Conservation (phyloP, 2,329 filamentous ascomycete species). For the Calonectria leucothoes region DNA sequence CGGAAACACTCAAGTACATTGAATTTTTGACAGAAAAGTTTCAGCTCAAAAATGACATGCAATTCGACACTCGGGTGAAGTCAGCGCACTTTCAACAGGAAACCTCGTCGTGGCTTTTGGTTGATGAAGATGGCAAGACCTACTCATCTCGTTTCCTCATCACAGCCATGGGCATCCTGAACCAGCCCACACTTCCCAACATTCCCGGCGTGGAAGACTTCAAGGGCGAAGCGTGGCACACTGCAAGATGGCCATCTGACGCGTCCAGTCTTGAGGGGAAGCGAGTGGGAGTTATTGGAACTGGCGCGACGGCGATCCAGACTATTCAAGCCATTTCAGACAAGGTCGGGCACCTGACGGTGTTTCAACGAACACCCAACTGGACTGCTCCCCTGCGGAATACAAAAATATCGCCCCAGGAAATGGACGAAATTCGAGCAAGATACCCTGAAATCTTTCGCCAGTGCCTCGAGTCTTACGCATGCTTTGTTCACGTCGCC, state of each 20-base stretch:
- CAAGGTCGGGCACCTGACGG: constrained; percentile 19
- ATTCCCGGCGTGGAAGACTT: constrained; percentile 43
- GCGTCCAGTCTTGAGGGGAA: constrained; percentile 18
- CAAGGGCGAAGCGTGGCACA: constrained; percentile 26
- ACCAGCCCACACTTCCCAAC: constrained; percentile 47
- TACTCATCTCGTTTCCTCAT: constrained; percentile 43
- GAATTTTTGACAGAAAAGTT: constrained; percentile 25
- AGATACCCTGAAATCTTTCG: constrained; percentile 36
- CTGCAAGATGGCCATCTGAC: constrained; percentile 23
- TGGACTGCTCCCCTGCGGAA: constrained; percentile 28
- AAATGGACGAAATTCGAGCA: constrained; percentile 34
- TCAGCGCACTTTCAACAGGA: constrained; percentile 48
- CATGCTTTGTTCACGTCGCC: constrained; percentile 36
- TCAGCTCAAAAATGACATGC: constrained; percentile 48
- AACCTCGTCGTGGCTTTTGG: constrained; percentile 41
- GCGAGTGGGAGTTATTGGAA: constrained; percentile 24
- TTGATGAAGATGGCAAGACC: constrained; percentile 35
- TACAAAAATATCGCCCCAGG: constrained; percentile 27
- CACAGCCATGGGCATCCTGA: constrained; percentile 43
- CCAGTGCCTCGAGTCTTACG: constrained; percentile 32
- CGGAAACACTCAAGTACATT: constrained; percentile 23
- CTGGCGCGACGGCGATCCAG: constrained; percentile 27
- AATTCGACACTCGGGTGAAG: constrained; percentile 52
- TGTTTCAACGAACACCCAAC: constrained; percentile 28
- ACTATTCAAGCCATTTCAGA: constrained; percentile 26